A percentile compares a stretch with the other conserved stretches of the same genome.
Conservation (phyloP, 257 asterid species). For the Rubia yunnanensis region DNA sequence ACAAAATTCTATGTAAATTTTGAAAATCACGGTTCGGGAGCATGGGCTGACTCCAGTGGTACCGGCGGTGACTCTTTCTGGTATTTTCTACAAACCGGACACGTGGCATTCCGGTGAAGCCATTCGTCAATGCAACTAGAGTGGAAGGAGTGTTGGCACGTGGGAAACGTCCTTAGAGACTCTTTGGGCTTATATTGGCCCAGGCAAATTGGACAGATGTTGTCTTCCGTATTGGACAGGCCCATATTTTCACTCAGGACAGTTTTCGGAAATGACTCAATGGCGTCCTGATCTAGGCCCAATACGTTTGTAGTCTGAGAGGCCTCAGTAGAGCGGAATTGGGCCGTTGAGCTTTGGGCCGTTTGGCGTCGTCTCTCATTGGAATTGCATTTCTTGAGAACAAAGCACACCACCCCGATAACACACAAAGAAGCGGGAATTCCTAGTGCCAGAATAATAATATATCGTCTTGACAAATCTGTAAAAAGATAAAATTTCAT, state of each 20-base stretch:
- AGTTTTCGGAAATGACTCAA: constrained; percentile 46
- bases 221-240: constrained; percentile 33
- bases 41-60: not conserved
- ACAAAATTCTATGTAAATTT: not conserved
- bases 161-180: constrained; percentile 39
- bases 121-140: constrained; percentile 50
- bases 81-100: constrained; percentile 46
- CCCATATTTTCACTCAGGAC: constrained; percentile 39
- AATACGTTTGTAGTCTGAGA: constrained; percentile 12
- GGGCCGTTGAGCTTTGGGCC: constrained; percentile 10
- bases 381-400: constrained; percentile 20
- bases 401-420: constrained; percentile 21
- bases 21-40: not conserved
- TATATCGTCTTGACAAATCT: constrained; percentile 41
- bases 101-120: constrained; percentile 37
- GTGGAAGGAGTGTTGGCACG: constrained; percentile 47
- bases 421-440: constrained; percentile 32
- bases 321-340: constrained; percentile 13
- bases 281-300: constrained; percentile 36
- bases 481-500: not conserved
- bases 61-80: constrained; percentile 18
- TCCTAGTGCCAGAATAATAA: constrained; percentile 34
- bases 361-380: not conserved
- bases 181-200: constrained; percentile 42
- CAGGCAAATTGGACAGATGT: constrained; percentile 35